Evolutionary conservation across 108 stramenopile species (phyloP), one percentile per base, ranked within the genome.

Genomic region (Seminavis robusta): DNA sequence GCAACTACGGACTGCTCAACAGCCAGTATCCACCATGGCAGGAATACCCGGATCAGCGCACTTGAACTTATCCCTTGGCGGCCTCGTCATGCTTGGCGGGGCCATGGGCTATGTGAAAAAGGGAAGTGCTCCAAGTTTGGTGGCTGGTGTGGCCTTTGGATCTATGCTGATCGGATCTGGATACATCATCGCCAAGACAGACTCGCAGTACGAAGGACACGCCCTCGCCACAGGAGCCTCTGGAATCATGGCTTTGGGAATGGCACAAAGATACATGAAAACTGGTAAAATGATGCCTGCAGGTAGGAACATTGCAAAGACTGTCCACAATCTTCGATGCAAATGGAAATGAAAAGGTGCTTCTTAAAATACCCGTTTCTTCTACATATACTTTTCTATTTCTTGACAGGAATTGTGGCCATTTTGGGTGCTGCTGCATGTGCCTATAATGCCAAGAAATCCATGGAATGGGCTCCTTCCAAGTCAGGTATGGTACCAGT

Each of bases 231-330:
- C 74, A 1, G 81, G 71, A 20, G 72, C 77, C 2, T 63, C 73
- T 29, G 73, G 65, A 7, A 15, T 84, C 33, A 72, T 85, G 81
- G 54, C 73, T 9, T 7, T 79, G 20, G 80, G 79, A 11, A 85
- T 87, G 85, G 89, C 81, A 3, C 76, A 83, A 46, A 57, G 81
- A 46, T 85, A 80, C 50, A 15, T 83, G 34, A 66, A 65, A 27
- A 85, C 81, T 24, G 81, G 79, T 3, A 91, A 85, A 56, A 75
- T 91, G 34, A 83, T 91, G 85, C 89, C 83, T 1, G 79, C 79
- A 11, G 85, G 85, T 21, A n/a, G n/a, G n/a, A n/a, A n/a, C n/a
- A 25, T 75, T 16, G 74, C 70, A 16, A 37, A 56, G 0, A 46
- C 51, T 41, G 19, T 51, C 62, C 8, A 43, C 49, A 45, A 68